Percentiles rank a stretch among this genome's conserved stretches.
phyloP scores from a whole-genome alignment of 441 rosid species.

The Populus hybrid region DNA sequence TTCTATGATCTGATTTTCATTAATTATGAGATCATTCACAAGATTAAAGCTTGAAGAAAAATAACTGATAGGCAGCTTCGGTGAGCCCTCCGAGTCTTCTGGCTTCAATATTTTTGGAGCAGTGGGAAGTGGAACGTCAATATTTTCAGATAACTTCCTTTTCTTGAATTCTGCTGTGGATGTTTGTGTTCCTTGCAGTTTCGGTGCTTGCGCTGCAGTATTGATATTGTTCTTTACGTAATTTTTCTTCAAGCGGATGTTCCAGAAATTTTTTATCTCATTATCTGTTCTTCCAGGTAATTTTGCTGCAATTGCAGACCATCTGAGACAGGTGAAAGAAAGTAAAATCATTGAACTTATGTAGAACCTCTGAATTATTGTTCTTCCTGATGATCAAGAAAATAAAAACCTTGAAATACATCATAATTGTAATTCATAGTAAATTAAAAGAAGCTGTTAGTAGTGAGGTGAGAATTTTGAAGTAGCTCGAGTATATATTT shows the following conservation, averaged over 20 bases:
- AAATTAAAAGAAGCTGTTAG: too few species aligned
- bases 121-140: neutral
- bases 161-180: neutral
- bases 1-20: neutral
- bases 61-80: neutral
- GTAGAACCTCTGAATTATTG: neutral
- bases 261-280: constrained; percentile 33
- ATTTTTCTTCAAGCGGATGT: constrained; percentile 22
- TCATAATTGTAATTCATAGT: too few species aligned
- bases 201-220: neutral
- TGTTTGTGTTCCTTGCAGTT: neutral
- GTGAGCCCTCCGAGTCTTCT: neutral
- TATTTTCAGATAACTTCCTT: neutral
- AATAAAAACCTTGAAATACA: neutral
- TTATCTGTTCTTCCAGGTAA: constrained; percentile 34
- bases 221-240: neutral
- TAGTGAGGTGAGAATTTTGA: too few species aligned
- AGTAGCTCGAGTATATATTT: too few species aligned
- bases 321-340: constrained; percentile 8
- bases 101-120: neutral
- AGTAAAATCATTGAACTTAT: neutral
- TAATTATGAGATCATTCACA: neutral
- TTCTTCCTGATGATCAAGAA: too few species aligned
- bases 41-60: neutral
- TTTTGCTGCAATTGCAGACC: constrained; percentile 33